phyloP scores from a whole-genome alignment of 2,329 filamentous ascomycete genomes.

The Colletotrichum eremochloae region DNA sequence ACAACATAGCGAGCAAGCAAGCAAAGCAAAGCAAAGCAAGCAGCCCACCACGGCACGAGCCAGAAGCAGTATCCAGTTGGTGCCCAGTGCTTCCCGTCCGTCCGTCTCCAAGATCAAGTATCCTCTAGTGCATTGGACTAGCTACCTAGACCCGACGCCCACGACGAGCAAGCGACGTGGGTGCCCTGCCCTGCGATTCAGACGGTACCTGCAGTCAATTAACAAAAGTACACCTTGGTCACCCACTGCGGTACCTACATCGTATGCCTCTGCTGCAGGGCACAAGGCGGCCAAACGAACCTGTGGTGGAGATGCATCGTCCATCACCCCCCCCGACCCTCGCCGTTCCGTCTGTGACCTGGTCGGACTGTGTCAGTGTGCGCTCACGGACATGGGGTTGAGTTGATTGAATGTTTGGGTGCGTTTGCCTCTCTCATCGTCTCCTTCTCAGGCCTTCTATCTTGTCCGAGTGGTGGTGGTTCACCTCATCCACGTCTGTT shows the following conservation, averaged over 20 bases:
- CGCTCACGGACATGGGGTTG: background rate
- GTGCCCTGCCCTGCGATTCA: background rate
- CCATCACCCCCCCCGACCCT: background rate
- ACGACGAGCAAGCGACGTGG: constrained; percentile 8
- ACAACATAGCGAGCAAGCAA: background rate
- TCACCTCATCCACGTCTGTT: background rate
- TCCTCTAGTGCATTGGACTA: background rate
- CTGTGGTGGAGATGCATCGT: constrained; percentile 21
- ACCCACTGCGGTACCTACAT: background rate
- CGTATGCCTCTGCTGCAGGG: constrained; percentile 20
- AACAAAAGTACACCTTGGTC: constrained; percentile 2
- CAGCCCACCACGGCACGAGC: background rate
- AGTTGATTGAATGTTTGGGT: background rate
- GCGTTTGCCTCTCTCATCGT: background rate
- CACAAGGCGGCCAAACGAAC: constrained; percentile 33
- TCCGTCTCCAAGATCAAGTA: constrained; percentile 1
- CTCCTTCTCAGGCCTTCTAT: background rate
- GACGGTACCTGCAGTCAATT: constrained; percentile 14
- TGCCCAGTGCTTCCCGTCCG: constrained; percentile 15
- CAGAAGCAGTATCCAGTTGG: constrained; percentile 3
- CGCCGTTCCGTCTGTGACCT: background rate
- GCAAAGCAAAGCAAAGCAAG: background rate
- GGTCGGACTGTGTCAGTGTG: background rate
- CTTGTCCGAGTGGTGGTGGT: background rate
- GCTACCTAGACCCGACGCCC: background rate